Percentiles rank a stretch among this genome's conserved stretches.
These are phyloP conservation scores for Ophiocordyceps australis DNA, from an alignment of 2,329 filamentous ascomycete species.

Conservation along the genomic window DNA sequence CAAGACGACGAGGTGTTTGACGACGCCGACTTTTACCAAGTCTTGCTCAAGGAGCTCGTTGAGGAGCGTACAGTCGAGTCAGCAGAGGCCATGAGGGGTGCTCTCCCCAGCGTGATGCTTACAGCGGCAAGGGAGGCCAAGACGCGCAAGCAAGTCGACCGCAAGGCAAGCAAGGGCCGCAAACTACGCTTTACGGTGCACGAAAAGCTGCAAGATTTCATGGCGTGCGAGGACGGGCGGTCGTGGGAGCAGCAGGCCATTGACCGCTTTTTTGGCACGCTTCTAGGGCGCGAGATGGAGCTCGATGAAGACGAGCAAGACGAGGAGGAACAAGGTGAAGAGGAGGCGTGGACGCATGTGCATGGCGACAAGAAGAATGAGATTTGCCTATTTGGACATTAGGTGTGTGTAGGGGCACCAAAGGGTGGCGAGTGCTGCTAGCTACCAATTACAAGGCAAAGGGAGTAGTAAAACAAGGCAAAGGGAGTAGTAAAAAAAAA, in stretches of 20 bases:
- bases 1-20: constrained; percentile 60
- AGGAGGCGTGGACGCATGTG: too few species aligned
- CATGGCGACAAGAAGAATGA: too few species aligned
- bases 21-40: constrained; percentile 87
- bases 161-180: constrained; percentile 84
- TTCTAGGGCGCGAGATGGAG: constrained; percentile 53
- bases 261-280: constrained; percentile 56
- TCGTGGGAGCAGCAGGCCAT: constrained; percentile 67
- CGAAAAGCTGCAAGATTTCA: constrained; percentile 95
- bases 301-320: constrained; percentile 39
- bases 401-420: too few species aligned
- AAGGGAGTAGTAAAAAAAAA: too few species aligned
- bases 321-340: too few species aligned
- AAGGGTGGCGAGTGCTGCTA: too few species aligned
- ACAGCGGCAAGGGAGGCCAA: constrained; percentile 60
- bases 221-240: constrained; percentile 75
- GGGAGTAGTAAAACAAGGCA: too few species aligned
- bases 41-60: constrained; percentile 81
- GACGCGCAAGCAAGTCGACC: constrained; percentile 70
- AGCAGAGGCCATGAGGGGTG: constrained; percentile 24
- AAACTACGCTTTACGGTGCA: constrained; percentile 92
- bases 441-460: too few species aligned
- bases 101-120: constrained; percentile 39
- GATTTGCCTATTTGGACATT: too few species aligned
- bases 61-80: constrained; percentile 67